Evolutionary conservation across 23 red algal genomes (phyloP).

Genomic region (Agarophyton chilense): DNA sequence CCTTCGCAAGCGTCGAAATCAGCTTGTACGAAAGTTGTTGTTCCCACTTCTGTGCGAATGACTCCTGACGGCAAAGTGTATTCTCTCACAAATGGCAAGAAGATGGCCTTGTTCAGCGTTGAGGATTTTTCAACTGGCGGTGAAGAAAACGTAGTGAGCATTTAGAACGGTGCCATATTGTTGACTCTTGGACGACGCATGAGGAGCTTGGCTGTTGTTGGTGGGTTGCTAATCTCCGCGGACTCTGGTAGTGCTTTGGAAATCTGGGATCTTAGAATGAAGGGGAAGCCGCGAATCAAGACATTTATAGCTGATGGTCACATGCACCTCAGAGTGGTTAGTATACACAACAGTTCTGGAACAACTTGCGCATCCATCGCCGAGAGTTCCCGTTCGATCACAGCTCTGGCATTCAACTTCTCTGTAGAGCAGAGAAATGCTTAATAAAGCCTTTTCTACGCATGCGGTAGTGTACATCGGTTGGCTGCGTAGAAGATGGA

Average conservation of each 20-base stretch:
- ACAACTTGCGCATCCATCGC: slow-evolving; percentile 1
- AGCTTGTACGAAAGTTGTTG: slow-evolving; percentile 54
- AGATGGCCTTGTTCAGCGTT: slow-evolving; percentile 30
- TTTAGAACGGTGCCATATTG: neutral
- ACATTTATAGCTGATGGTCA: slow-evolving; percentile 49
- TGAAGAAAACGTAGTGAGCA: slow-evolving; percentile 59
- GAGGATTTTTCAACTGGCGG: slow-evolving; percentile 60
- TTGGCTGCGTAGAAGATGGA: slow-evolving; percentile 44
- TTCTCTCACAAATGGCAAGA: slow-evolving; percentile 25
- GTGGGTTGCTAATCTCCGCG: slow-evolving; percentile 27
- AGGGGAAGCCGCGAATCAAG: slow-evolving; percentile 39
- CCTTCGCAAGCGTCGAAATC: too few species aligned
- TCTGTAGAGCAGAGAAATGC: neutral
- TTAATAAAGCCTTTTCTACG: neutral
- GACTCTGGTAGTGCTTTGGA: slow-evolving; percentile 46
- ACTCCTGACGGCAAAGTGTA: slow-evolving; percentile 38
- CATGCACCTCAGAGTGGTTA: slow-evolving; percentile 13
- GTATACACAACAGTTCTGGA: slow-evolving; percentile 35
- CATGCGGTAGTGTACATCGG: slow-evolving; percentile 30
- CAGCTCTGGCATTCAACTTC: slow-evolving; percentile 32
- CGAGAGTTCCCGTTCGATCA: slow-evolving; percentile 39
- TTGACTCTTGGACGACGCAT: slow-evolving; percentile 40
- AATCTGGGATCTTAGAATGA: slow-evolving; percentile 66
- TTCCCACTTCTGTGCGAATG: slow-evolving; percentile 52
- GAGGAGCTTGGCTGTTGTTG: slow-evolving; percentile 26